These are phyloP conservation scores for Solidago caesia DNA, from an alignment of 129 eudicot species.

Conservation along the genomic window DNA sequence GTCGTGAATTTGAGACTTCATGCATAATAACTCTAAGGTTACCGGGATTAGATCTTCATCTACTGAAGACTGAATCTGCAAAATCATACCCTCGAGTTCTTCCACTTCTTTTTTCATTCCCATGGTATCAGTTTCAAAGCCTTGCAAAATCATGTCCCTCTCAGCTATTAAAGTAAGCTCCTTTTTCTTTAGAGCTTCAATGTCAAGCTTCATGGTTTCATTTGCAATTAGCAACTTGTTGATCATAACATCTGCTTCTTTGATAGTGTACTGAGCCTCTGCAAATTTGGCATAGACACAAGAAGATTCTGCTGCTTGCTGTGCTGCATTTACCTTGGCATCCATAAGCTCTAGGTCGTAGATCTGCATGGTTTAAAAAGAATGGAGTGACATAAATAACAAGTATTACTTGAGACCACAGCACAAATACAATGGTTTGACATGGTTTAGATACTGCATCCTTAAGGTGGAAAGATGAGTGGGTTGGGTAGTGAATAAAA, in stretches of 20 bases:
- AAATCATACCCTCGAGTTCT: constrained; percentile 59
- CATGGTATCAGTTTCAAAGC: constrained; percentile 40
- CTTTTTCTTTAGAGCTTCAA: constrained; percentile 45
- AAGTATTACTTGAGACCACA: not conserved
- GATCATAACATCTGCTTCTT: constrained; percentile 88
- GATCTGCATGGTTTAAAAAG: constrained; percentile 40
- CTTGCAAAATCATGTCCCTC: constrained; percentile 38
- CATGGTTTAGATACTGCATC: no score
- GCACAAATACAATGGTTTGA: no score
- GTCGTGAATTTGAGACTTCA: constrained; percentile 54
- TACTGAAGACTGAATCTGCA: constrained; percentile 40
- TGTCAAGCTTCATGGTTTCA: constrained; percentile 67
- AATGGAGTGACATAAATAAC: not conserved
- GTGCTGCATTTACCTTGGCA: constrained; percentile 56
- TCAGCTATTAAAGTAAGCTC: constrained; percentile 37
- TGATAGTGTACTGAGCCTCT: constrained; percentile 76
- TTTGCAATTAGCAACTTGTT: constrained; percentile 81
- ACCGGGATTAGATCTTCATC: constrained; percentile 41
- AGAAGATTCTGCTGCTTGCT: constrained; percentile 75
- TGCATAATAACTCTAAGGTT: constrained; percentile 42
- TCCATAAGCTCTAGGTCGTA: constrained; percentile 70
- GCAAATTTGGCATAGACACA: constrained; percentile 70
- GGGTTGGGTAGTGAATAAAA: no score
- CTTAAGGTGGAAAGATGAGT: no score
- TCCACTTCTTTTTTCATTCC: constrained; percentile 41